Percentiles rank a stretch among this genome's conserved stretches.
Evolutionary conservation across 1,139 yeast species (phyloP).

Genomic region (Pichia sorboxylosa): DNA sequence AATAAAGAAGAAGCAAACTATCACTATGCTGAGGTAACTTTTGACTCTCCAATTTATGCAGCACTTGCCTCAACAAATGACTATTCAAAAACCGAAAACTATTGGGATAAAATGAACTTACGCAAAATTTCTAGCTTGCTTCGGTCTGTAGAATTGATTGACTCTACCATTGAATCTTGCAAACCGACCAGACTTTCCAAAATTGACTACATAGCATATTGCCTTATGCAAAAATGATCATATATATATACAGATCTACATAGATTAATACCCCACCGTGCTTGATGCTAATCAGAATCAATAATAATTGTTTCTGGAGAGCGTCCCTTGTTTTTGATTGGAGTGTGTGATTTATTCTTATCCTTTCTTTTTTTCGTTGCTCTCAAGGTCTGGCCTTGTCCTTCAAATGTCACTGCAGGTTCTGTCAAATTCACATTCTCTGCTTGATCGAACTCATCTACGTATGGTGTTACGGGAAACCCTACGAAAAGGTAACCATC

Average conservation of each 20-base stretch:
- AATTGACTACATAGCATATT: constrained; percentile 7
- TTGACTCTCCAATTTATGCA: constrained; percentile 21
- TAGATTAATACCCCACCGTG: background rate
- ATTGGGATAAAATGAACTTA: constrained; percentile 39
- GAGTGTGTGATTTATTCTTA: constrained; percentile 26
- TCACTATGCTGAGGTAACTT: constrained; percentile 30
- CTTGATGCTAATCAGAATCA: constrained; percentile 32
- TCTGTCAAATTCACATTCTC: constrained; percentile 23
- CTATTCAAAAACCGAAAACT: constrained; percentile 29
- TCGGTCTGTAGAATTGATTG: constrained; percentile 13
- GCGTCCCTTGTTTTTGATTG: constrained; percentile 36
- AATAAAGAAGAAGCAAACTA: constrained; percentile 24
- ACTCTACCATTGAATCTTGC: background rate
- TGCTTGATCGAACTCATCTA: constrained; percentile 32
- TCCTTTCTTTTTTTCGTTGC: constrained; percentile 68
- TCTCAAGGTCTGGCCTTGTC: constrained; percentile 63
- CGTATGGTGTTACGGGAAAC: constrained; percentile 72
- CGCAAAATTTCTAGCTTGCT: constrained; percentile 36
- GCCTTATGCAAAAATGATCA: background rate
- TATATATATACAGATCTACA: background rate
- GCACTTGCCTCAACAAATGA: constrained; percentile 31
- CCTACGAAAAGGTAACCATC: constrained; percentile 89
- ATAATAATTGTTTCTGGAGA: constrained; percentile 76
- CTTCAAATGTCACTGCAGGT: constrained; percentile 30
- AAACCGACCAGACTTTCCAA: background rate